These are phyloP conservation scores for Naganishia friedmannii DNA, from an alignment of 768 basidiomycete species.

Conservation along the genomic window DNA sequence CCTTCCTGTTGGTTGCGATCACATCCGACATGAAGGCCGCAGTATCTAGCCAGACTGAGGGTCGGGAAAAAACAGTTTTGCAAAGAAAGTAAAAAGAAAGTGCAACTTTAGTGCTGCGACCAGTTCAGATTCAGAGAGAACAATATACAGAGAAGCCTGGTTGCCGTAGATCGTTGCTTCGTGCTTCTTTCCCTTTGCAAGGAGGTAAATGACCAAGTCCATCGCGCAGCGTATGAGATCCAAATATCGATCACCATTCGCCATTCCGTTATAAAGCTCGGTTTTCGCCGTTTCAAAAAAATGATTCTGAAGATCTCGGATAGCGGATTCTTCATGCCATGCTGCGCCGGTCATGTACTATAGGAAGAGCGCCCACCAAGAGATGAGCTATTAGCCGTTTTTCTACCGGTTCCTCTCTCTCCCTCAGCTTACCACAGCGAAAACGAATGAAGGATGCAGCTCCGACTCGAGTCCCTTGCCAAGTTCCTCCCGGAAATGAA, in stretches of 20 bases:
- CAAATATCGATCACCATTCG: neutral
- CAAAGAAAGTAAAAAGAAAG: no score
- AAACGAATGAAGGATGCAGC: constrained; percentile 8
- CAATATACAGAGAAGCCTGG: constrained; percentile 6
- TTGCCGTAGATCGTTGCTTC: constrained; percentile 8
- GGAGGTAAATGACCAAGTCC: constrained; percentile 19
- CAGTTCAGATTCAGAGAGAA: neutral
- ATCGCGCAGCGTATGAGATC: constrained; percentile 9
- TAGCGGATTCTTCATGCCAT: constrained; percentile 11
- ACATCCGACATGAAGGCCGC: constrained; percentile 1
- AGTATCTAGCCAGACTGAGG: neutral
- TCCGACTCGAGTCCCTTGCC: constrained; percentile 10
- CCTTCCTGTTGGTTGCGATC: neutral
- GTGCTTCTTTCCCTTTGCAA: constrained; percentile 4
- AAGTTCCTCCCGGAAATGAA: neutral
- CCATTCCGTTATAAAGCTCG: constrained; percentile 13
- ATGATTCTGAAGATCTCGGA: constrained; percentile 14
- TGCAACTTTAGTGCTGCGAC: neutral
- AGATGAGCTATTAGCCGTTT: no score
- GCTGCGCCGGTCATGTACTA: constrained; percentile 12
- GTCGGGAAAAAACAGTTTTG: no score
- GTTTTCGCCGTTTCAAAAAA: constrained; percentile 16
- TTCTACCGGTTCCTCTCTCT: no score
- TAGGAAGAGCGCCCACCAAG: neutral
- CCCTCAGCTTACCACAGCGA: neutral